Conservation (phyloP, 441 rosid species). For the Kokia cookei region DNA sequence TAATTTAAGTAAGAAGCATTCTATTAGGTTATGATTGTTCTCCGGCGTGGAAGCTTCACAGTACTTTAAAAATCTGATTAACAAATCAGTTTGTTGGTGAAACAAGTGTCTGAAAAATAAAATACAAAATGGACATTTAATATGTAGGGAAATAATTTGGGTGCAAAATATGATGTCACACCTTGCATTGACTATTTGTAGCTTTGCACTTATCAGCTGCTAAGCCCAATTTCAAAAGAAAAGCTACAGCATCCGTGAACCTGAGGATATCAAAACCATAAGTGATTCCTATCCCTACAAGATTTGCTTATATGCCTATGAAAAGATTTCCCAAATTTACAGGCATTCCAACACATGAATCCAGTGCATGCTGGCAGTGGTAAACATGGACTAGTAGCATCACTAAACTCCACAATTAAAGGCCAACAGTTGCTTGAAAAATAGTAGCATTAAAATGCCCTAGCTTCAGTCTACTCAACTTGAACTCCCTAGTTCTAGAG, state of each 20-base stretch:
- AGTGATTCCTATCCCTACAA: neutral
- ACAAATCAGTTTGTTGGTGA: neutral
- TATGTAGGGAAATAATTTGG: neutral
- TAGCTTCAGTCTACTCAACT: neutral
- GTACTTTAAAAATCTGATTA: neutral
- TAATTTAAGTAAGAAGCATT: neutral
- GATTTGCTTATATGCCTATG: neutral
- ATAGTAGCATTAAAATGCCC: neutral
- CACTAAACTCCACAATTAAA: no score
- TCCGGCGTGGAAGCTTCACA: neutral
- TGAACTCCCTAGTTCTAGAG: neutral
- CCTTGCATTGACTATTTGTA: slow-evolving; percentile 91
- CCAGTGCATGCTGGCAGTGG: neutral
- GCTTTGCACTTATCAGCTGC: slow-evolving; percentile 90
- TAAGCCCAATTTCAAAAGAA: slow-evolving; percentile 62
- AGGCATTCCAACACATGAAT: neutral
- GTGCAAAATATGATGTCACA: slow-evolving; percentile 14
- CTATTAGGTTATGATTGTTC: no score
- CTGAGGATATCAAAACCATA: slow-evolving; percentile 28
- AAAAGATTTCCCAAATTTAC: neutral
- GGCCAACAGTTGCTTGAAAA: neutral
- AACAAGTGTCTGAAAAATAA: neutral
- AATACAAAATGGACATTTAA: neutral
- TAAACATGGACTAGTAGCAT: neutral
- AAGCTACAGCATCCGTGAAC: slow-evolving; percentile 76